phyloP scores from a whole-genome alignment of 768 basidiomycete genomes.

The Phylloporus rhodoxanthus region DNA sequence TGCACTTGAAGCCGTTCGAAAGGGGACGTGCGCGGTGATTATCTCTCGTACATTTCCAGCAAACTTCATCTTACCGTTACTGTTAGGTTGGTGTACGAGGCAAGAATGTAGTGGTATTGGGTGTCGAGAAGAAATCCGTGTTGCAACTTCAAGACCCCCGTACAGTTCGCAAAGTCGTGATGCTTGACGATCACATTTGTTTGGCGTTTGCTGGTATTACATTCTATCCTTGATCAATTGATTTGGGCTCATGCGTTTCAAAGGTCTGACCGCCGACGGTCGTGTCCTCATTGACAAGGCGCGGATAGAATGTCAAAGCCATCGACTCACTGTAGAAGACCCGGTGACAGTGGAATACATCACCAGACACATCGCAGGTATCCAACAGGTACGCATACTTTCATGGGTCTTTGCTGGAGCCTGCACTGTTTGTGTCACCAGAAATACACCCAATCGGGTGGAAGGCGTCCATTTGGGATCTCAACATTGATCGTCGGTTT shows the following conservation, averaged over 20 bases:
- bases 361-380: conserved; percentile 95
- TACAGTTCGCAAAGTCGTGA: conserved; percentile 95
- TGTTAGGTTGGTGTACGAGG: conserved; percentile 90
- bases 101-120: conserved; percentile 89
- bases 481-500: conserved; percentile 96
- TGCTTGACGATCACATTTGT: conserved; percentile 97
- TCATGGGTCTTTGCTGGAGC: neutral
- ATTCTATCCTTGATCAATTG: neutral
- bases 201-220: conserved; percentile 90
- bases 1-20: conserved; percentile 93
- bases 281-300: conserved; percentile 98
- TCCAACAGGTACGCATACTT: conserved; percentile 74
- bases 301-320: conserved; percentile 94
- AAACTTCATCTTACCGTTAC: conserved; percentile 3
- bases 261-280: conserved; percentile 95
- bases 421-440: conserved; percentile 26
- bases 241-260: conserved; percentile 8
- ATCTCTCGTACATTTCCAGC: neutral
- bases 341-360: conserved; percentile 98
- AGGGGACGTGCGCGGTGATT: conserved; percentile 93
- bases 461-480: conserved; percentile 96
- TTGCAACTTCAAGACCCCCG: conserved; percentile 97
- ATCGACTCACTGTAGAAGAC: conserved; percentile 95
- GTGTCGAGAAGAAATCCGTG: conserved; percentile 98
- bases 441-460: conserved; percentile 98